Evolutionary conservation across 495 filamentous ascomycete species (phyloP).

Genomic region (Trichoderma asperelloides): DNA sequence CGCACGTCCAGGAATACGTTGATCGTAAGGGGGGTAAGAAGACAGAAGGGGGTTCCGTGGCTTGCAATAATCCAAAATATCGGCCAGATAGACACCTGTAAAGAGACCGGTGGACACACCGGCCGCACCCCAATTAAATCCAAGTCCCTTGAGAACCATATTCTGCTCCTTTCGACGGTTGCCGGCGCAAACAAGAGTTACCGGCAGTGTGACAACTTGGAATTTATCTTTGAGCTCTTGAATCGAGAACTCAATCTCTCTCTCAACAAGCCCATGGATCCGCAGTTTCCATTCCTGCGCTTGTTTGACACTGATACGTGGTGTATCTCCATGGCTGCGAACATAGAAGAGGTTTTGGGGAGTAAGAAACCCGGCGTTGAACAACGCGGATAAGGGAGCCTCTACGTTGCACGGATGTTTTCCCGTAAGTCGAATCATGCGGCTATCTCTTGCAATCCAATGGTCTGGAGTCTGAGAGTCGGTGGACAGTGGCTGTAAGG

Average conservation of each 20-base stretch:
- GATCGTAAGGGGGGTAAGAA: background rate
- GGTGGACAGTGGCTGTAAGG: background rate
- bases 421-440: slow-evolving; percentile 82
- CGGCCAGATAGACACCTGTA: slow-evolving; percentile 72
- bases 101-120: slow-evolving; percentile 85
- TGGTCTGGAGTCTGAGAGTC: slow-evolving; percentile 6
- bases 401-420: slow-evolving; percentile 94
- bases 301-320: slow-evolving; percentile 61
- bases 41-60: slow-evolving; percentile 44
- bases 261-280: slow-evolving; percentile 77
- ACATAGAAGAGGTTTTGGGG: slow-evolving; percentile 92
- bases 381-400: slow-evolving; percentile 71
- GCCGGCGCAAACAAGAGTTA: slow-evolving; percentile 90
- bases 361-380: slow-evolving; percentile 82
- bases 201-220: slow-evolving; percentile 76
- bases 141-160: slow-evolving; percentile 81
- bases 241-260: slow-evolving; percentile 64
- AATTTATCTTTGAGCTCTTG: slow-evolving; percentile 67
- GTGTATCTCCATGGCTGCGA: slow-evolving; percentile 88
- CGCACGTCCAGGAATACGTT: slow-evolving; percentile 28
- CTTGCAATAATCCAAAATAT: slow-evolving; percentile 60
- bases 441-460: slow-evolving; percentile 38
- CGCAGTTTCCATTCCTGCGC: slow-evolving; percentile 77
- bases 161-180: slow-evolving; percentile 96
- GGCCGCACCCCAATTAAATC: slow-evolving; percentile 92